Evolutionary conservation across 306 rosid species (phyloP), one percentile per base, ranked within the genome.

Genomic region (Leucaena leucocephala): DNA sequence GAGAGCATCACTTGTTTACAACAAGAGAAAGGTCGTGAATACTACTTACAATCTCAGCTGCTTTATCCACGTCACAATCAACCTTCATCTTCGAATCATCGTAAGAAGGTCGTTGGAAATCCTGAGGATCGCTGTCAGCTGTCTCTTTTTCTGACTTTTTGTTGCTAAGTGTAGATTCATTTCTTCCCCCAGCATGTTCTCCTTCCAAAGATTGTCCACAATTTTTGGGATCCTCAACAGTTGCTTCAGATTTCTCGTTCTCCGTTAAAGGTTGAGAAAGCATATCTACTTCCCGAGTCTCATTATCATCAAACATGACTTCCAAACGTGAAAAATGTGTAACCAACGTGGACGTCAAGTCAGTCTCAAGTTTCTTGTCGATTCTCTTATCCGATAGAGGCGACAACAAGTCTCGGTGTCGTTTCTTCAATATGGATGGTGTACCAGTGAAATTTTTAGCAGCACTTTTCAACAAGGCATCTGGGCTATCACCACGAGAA

Each of bases 361-460:
- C 89, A 86, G 81, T 83, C 87, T 92, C 98, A 61, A 84, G 86
- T 86, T 88, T 93, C 85, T 96, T 96, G 83, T 88, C 93, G 13
- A 66, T 81, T 78, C 94, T 86, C 86, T 90, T 91, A 74, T 93
- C 98, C 12, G 99, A 96, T 38, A 91, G 76, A 21, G 99, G 99
- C 27, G 99, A 88, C 68, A 96, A 83, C 64, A 96, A 86, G 71
- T 89, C 94, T 10, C 99, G 87, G 74, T 83, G 87, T 83, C 99
- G 89, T 88, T 96, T 96, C 89, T 91, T 95, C 85, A 95, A 79
- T 82, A 95, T 95, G 61, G 99, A 91, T 62, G 99, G 99, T 39
- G 99, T 90, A 21, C 88, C 85, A 0, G 86, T 91, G 80, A 95
- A 93, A 76, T 93, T 91, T 93, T 89, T 95, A 79, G 99, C 96